Base-by-base conservation (phyloP, 2,329 filamentous ascomycete species). In the Phialophora macrospora region DNA sequence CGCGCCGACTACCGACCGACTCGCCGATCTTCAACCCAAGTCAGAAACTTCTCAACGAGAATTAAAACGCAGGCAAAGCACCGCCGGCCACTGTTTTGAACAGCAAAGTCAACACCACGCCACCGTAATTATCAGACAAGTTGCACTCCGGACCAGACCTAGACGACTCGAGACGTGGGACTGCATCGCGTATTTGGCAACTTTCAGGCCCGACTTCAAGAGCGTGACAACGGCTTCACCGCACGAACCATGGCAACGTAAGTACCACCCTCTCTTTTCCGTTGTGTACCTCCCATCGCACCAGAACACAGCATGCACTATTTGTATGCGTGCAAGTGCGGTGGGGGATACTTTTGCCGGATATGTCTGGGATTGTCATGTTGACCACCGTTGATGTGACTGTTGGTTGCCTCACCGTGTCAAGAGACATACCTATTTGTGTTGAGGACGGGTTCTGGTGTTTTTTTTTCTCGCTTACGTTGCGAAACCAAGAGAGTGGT, bases 201-300 rank as follows among this genome's bases (percentile, higher is more conserved):
- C 38, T 7, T 17, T 22, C 48, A 51, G 48, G 48, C 55, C n/a
- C 28, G 55, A 51, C 22, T 30, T 30, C 24, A 59, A 59, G 38
- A 26, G 26, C 28, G 28, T 34, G 26, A n/a, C 54, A 55, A 55
- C 32, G 28, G 38, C 41, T 49, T 26, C 22, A 49, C 56, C 14
- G 26, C 60, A 51, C 48, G 48, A 58, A 68, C 44, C 52, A 78
- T 78, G 77, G 72, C 77, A 68, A 77, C 76, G 77, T 78, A 74
- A 62, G 74, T 72, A 44, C 38, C 54, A 46, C 34, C 28, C 60
- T 54, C 32, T 56, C 38, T 30, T 22, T 22, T 63, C n/a, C 61
- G 46, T 20, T 38, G n/a, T 57, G 41, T 32, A 17, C 62, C 28
- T n/a, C 60, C 56, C 49, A 66, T 54, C 41, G 17, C 62, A 64